A percentile compares a stretch with the other conserved stretches of the same genome.
Conservation (phyloP, 2,329 filamentous ascomycete genomes). For the Helicocarpus griseus region DNA sequence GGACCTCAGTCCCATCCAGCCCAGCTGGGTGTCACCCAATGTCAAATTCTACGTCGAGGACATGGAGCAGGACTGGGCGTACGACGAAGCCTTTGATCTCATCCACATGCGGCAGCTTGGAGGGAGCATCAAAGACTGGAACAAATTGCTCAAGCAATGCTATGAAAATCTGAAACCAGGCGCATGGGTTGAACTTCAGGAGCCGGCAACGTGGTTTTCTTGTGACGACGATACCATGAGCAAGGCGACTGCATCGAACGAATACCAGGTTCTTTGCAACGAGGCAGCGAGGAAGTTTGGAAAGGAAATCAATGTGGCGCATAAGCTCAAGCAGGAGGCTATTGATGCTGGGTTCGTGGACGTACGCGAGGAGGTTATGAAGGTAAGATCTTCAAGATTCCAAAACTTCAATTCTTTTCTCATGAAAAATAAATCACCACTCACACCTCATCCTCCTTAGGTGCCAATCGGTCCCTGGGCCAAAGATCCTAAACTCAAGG, state of each 20-base stretch:
- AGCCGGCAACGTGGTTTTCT: slow-evolving; percentile 17
- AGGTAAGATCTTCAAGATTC: slow-evolving; percentile 8
- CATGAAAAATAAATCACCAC: not conserved
- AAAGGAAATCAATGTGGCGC: slow-evolving; percentile 18
- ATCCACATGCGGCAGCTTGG: slow-evolving; percentile 23
- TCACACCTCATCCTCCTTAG: slow-evolving; percentile 7
- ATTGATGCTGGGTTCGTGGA: slow-evolving; percentile 25
- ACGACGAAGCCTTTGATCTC: slow-evolving; percentile 22
- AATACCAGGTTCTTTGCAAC: slow-evolving; percentile 17
- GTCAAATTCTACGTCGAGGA: slow-evolving; percentile 12
- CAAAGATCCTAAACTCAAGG: slow-evolving; percentile 39
- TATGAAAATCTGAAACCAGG: slow-evolving; percentile 20
- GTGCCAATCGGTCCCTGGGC: slow-evolving; percentile 29
- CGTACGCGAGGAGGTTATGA: slow-evolving; percentile 19
- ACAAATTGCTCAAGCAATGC: slow-evolving; percentile 14
- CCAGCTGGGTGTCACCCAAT: slow-evolving; percentile 21
- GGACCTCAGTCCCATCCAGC: slow-evolving; percentile 38
- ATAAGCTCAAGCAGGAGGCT: slow-evolving; percentile 19
- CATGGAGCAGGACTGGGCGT: slow-evolving; percentile 10
- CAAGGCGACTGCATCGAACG: slow-evolving; percentile 12
- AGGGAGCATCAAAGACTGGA: slow-evolving; percentile 17
- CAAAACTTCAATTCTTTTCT: no score
- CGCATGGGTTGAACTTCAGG: slow-evolving; percentile 22
- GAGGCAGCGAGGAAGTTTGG: slow-evolving; percentile 15
- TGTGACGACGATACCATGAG: slow-evolving; percentile 14